Base-by-base conservation (phyloP, 1,284 basidiomycete species). In the Moesziomyces antarcticus region DNA sequence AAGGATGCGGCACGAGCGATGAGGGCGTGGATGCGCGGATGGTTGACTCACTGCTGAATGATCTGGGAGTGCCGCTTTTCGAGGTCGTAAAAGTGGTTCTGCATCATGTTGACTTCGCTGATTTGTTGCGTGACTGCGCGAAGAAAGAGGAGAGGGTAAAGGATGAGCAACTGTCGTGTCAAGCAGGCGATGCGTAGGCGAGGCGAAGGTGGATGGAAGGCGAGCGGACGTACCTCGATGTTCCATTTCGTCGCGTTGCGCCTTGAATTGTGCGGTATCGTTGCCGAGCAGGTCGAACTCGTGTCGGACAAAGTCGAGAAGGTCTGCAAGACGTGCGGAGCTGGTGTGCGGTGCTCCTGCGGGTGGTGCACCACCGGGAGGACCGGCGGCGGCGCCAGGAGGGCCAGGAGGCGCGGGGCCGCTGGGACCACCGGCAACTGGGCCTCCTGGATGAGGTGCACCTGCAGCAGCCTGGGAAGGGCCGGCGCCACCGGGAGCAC, bases 181-280 rank as follows among this genome's bases (percentile, higher is more conserved):
- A 27, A 27, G 25, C 8, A 8, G 25, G 25, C 25, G 25, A 27
- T 27, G 22, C 22, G 22, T 2, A 24, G 22, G 22, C 22, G 22
- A 24, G 30, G 18, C n/a, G 13, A 20, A 30, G 3, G 27, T 30
- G 30, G 11, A 11, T 24, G 25, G 37, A 47, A 47, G 42, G 51
- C 41, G 14, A 33, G 25, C 85, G 18, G 11, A 71, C 89, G 66
- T 75, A 94, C 94, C 88, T 87, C 94, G 93, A 18, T 88, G 87
- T 85, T 97, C 94, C 84, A 91, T 92, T 69, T 97, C 94, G 80
- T 97, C 94, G 58, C 93, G 87, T 85, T 96, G 93, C 37, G 86
- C 87, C 70, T 93, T 89, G 80, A 92, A 87, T 27, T 89, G 82
- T 21, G 85, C 86, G 52, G 91, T 87, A 83, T 97, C 94, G 64